Evolutionary conservation across 371 early-diverging fungal genomes (phyloP).

Genomic region (Rhizopus delemar): DNA sequence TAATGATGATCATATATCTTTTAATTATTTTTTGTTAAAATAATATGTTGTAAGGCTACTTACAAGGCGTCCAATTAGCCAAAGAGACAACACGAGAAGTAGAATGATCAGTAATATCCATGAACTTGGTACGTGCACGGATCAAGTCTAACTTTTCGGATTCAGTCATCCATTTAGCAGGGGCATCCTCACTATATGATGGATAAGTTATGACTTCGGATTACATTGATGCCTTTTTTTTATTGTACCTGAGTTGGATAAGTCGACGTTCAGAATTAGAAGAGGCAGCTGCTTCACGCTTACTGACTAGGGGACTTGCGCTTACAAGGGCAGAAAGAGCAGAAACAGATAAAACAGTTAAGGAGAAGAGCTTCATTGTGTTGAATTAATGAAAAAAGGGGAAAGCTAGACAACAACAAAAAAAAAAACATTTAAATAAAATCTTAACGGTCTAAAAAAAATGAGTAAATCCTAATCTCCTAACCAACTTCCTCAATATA

Average conservation of each 20-base stretch:
- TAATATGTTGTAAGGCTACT: neutral
- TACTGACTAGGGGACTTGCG: conserved; percentile 37
- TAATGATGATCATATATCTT: conserved; percentile 6
- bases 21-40: neutral
- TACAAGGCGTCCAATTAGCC: conserved; percentile 34
- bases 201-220: neutral
- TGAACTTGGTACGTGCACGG: conserved; percentile 67
- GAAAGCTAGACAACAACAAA: conserved; percentile 2
- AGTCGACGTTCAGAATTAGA: conserved; percentile 35
- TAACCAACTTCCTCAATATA: neutral
- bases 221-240: neutral
- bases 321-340: conserved; percentile 25
- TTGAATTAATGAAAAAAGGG: neutral
- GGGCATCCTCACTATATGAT: conserved; percentile 37
- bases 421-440: neutral
- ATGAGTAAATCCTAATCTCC: neutral
- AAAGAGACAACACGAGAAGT: conserved; percentile 16
- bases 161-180: conserved; percentile 68
- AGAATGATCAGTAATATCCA: conserved; percentile 85
- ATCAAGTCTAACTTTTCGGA: conserved; percentile 67
- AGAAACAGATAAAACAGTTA: conserved; percentile 32
- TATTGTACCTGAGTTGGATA: conserved; percentile 34
- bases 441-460: neutral
- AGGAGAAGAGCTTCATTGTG: conserved; percentile 24
- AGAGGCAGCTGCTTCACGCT: conserved; percentile 24